Evolutionary conservation across 2,329 filamentous ascomycete species (phyloP).

Genomic region (Gnomoniopsis smithogilvyi): DNA sequence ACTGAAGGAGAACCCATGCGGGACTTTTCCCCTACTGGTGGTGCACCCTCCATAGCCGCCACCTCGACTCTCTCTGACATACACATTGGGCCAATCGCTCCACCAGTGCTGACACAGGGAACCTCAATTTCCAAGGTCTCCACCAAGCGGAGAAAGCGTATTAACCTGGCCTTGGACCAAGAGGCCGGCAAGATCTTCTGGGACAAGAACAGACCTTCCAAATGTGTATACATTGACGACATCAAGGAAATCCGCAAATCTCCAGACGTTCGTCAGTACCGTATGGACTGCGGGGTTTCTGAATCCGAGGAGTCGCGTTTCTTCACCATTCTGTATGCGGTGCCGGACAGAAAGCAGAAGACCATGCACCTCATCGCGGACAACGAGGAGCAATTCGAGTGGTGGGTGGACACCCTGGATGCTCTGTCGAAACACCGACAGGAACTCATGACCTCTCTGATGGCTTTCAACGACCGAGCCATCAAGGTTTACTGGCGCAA

Average conservation of each 20-base stretch:
- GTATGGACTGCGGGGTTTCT: conserved; percentile 73
- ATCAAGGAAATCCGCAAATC: conserved; percentile 87
- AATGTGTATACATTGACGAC: conserved; percentile 91
- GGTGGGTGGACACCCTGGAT: conserved; percentile 84
- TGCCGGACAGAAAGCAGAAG: conserved; percentile 79
- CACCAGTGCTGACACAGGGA: conserved; percentile 73
- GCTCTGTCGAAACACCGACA: conserved; percentile 82
- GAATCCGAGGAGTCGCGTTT: conserved; percentile 68
- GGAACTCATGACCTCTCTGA: conserved; percentile 84
- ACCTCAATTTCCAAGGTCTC: conserved; percentile 79
- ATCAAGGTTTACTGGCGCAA: conserved; percentile 81
- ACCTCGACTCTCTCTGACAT: conserved; percentile 34
- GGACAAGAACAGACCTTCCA: conserved; percentile 75
- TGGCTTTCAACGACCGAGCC: conserved; percentile 79
- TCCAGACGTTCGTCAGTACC: conserved; percentile 82
- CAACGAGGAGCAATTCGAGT: conserved; percentile 64
- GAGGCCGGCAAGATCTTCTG: conserved; percentile 85
- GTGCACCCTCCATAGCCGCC: conserved; percentile 43
- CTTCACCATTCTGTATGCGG: conserved; percentile 86
- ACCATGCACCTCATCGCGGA: conserved; percentile 84
- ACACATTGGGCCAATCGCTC: conserved; percentile 68
- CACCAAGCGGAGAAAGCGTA: conserved; percentile 74
- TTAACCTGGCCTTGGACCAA: conserved; percentile 71
- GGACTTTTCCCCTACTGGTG: conserved; percentile 47
- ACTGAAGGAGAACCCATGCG: conserved; percentile 40